A percentile compares a stretch with the other conserved stretches of the same genome.
These are phyloP conservation scores for Fusarium sambucinum DNA, from an alignment of 2,329 filamentous ascomycete genomes.

Conservation along the genomic window DNA sequence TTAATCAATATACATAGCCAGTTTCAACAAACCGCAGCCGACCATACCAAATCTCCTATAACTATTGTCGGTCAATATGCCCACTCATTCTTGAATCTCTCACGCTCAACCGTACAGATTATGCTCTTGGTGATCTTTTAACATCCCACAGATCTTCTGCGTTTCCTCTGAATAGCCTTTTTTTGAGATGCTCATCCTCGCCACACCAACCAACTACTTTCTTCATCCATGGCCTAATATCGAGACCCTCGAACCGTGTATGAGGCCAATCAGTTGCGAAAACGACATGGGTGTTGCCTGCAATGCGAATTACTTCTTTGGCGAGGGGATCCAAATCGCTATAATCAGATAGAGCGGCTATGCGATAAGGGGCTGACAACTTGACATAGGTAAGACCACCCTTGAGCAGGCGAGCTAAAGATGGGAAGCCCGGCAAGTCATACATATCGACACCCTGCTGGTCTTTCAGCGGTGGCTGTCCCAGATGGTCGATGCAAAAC, in stretches of 20 bases:
- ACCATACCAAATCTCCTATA: neutral
- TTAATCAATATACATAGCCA: neutral
- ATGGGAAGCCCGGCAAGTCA: conserved; percentile 47
- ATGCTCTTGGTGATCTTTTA: neutral
- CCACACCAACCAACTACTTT: conserved; percentile 66
- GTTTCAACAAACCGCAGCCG: neutral
- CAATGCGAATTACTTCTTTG: conserved; percentile 60
- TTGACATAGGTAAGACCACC: conserved; percentile 67
- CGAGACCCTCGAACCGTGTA: conserved; percentile 68
- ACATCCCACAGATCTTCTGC: conserved; percentile 63
- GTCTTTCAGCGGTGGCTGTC: conserved; percentile 58
- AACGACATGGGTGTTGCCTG: conserved; percentile 58
- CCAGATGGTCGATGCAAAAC: conserved; percentile 72
- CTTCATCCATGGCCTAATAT: conserved; percentile 62
- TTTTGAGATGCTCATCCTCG: conserved; percentile 57
- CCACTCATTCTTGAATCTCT: neutral
- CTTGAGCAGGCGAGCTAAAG: conserved; percentile 61
- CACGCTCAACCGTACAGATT: neutral
- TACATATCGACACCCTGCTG: conserved; percentile 42
- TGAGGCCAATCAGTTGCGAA: conserved; percentile 75
- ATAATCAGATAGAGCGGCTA: conserved; percentile 59
- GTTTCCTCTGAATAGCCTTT: conserved; percentile 67
- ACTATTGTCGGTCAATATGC: too few species aligned
- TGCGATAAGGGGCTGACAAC: conserved; percentile 69
- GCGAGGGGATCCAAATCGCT: conserved; percentile 62